Percentiles rank a stretch among this genome's conserved stretches.
Conservation (phyloP, 371 early-diverging fungal genomes). For the Paramicrosporidium saccamoebae region DNA sequence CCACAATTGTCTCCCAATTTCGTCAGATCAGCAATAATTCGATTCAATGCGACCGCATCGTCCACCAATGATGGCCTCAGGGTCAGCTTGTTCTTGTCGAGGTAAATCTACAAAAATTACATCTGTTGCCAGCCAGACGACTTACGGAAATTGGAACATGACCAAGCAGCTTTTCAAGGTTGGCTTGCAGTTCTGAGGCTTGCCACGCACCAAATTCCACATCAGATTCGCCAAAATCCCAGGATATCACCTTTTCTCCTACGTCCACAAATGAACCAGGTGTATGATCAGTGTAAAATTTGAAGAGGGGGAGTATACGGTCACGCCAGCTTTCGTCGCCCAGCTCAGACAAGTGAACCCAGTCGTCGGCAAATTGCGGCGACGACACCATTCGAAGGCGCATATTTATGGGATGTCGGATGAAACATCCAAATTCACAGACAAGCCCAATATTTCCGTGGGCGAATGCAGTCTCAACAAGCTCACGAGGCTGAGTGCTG, state of each 20-base stretch:
- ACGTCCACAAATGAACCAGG: slow-evolving; percentile 74
- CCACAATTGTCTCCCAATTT: no score
- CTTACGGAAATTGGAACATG: slow-evolving; percentile 63
- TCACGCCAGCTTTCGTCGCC: slow-evolving; percentile 60
- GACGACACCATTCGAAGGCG: slow-evolving; percentile 1
- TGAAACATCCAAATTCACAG: slow-evolving; percentile 83
- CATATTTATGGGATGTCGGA: slow-evolving; percentile 16
- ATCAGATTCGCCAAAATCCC: slow-evolving; percentile 73
- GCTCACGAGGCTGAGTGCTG: slow-evolving; percentile 43
- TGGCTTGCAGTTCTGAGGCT: slow-evolving; percentile 65
- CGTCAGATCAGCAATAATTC: no score
- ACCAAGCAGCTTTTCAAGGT: slow-evolving; percentile 58
- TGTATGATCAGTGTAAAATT: slow-evolving; percentile 74
- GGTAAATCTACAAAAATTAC: slow-evolving; percentile 1
- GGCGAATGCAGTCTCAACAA: slow-evolving; percentile 61
- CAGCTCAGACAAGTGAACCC: slow-evolving; percentile 42
- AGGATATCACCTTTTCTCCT: slow-evolving; percentile 55
- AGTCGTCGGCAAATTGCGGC: slow-evolving; percentile 10
- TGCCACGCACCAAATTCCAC: slow-evolving; percentile 54
- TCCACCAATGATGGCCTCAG: background rate
- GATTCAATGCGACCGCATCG: no score
- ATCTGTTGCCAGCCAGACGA: background rate
- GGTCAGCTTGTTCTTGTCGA: slow-evolving; percentile 1
- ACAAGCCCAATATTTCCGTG: slow-evolving; percentile 48
- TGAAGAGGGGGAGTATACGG: slow-evolving; percentile 57